Percentiles rank a stretch among this genome's conserved stretches.
Evolutionary conservation across 176 grass and related monocot genomes (phyloP).

Genomic region (Lolium perenne): DNA sequence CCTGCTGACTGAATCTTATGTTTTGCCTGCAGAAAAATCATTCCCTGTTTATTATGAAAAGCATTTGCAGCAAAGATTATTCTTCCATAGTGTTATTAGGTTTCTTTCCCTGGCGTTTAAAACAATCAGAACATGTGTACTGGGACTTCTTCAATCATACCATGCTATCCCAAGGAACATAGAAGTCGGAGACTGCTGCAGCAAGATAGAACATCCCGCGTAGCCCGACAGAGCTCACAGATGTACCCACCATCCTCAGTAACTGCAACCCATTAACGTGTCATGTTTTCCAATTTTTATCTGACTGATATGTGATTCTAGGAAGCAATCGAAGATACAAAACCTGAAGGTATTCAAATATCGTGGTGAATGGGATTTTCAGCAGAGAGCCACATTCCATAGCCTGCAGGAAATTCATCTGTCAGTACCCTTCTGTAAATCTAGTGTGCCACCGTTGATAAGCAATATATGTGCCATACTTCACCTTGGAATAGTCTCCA

Average conservation of each 20-base stretch:
- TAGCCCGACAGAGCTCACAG: slow-evolving; percentile 58
- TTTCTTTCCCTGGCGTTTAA: neutral
- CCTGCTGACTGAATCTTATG: slow-evolving; percentile 95
- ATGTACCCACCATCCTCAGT: slow-evolving; percentile 78
- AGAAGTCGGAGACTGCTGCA: slow-evolving; percentile 94
- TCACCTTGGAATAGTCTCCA: slow-evolving; percentile 60
- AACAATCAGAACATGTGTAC: neutral
- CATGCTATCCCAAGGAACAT: slow-evolving; percentile 94
- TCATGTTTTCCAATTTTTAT: neutral
- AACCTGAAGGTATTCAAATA: slow-evolving; percentile 99
- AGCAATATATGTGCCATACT: neutral
- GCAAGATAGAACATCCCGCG: slow-evolving; percentile 90
- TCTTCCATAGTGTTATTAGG: neutral
- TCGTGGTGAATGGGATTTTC: slow-evolving; percentile 92
- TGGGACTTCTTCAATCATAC: slow-evolving; percentile 46
- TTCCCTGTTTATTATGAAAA: neutral
- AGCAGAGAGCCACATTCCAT: slow-evolving; percentile 75
- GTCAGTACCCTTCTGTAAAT: neutral
- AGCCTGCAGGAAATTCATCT: slow-evolving; percentile 64
- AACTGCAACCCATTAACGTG: slow-evolving; percentile 50
- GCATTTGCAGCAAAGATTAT: slow-evolving; percentile 17
- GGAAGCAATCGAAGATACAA: slow-evolving; percentile 1
- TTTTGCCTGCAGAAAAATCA: slow-evolving; percentile 60
- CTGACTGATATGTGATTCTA: slow-evolving; percentile 2
- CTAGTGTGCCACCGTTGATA: neutral